Conservation (phyloP, 805 yeast genomes). For the Lipomyces orientalis region DNA sequence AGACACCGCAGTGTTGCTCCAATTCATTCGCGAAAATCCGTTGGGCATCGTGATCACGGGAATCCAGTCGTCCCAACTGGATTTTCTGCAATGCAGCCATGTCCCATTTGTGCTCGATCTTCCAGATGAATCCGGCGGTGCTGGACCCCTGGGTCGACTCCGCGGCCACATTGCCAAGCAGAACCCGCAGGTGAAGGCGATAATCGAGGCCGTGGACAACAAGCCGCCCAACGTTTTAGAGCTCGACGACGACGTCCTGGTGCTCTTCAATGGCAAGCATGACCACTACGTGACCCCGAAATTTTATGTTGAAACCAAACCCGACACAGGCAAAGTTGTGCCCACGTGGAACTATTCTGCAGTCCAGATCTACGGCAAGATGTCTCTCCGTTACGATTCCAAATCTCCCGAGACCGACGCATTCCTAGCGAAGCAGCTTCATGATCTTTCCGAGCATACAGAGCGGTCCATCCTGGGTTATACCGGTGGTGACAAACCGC, state of each 20-base stretch:
- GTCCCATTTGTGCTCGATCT: slow-evolving; percentile 57
- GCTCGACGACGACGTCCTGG: slow-evolving; percentile 49
- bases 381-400: slow-evolving; percentile 51
- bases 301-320: slow-evolving; percentile 62
- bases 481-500: slow-evolving; percentile 37
- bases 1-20: slow-evolving; percentile 37
- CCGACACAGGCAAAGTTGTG: slow-evolving; percentile 63
- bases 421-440: slow-evolving; percentile 55
- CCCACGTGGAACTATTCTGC: slow-evolving; percentile 73
- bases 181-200: slow-evolving; percentile 54
- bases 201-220: slow-evolving; percentile 41
- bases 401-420: slow-evolving; percentile 1
- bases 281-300: slow-evolving; percentile 60
- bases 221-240: slow-evolving; percentile 44
- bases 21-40: slow-evolving; percentile 55
- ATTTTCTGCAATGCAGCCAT: slow-evolving; percentile 59
- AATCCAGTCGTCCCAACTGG: slow-evolving; percentile 42
- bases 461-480: slow-evolving; percentile 47
- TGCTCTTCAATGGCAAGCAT: slow-evolving; percentile 59
- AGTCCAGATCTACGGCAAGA: slow-evolving; percentile 61
- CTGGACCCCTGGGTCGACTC: slow-evolving; percentile 50
- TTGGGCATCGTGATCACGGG: slow-evolving; percentile 53
- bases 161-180: slow-evolving; percentile 61
- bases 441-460: slow-evolving; percentile 53
- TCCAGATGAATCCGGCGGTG: slow-evolving; percentile 40